Evolutionary conservation across 331 rosid genomes (phyloP).

Genomic region (Rosa hybrid): DNA sequence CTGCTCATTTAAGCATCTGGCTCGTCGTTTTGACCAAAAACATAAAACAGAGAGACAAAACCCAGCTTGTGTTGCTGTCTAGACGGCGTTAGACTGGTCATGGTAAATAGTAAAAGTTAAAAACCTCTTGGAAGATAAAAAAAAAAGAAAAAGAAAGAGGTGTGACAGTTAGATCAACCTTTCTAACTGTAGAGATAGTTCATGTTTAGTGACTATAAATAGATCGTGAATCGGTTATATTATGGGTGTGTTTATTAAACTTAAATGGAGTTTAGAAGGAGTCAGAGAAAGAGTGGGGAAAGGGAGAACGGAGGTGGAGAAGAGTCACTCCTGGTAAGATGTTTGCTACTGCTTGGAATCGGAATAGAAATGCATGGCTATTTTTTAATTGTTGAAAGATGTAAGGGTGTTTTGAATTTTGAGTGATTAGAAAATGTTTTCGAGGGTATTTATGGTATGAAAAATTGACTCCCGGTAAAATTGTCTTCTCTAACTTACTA

Average conservation of each 20-base stretch:
- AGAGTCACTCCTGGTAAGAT: background rate
- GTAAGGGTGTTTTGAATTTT: background rate
- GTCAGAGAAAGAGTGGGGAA: background rate
- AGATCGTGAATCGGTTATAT: too few species aligned
- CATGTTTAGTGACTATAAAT: background rate
- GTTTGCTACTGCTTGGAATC: background rate
- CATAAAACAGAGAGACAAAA: background rate
- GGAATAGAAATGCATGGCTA: too few species aligned
- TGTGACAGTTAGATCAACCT: background rate
- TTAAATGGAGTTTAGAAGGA: background rate
- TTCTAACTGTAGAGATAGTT: background rate
- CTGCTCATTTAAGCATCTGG: background rate
- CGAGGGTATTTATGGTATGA: background rate
- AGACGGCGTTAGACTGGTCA: background rate
- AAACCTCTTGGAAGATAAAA: background rate
- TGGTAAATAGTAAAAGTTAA: background rate
- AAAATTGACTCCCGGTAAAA: background rate
- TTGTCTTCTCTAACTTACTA: background rate
- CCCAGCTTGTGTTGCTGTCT: background rate
- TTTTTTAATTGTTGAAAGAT: background rate
- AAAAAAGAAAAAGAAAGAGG: too few species aligned
- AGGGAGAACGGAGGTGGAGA: background rate
- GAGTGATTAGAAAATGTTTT: too few species aligned
- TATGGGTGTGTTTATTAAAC: too few species aligned
- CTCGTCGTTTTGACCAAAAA: background rate